Evolutionary conservation across 2,329 filamentous ascomycete species (phyloP), one percentile per base, ranked within the genome.

Genomic region (Diaporthe vexans): DNA sequence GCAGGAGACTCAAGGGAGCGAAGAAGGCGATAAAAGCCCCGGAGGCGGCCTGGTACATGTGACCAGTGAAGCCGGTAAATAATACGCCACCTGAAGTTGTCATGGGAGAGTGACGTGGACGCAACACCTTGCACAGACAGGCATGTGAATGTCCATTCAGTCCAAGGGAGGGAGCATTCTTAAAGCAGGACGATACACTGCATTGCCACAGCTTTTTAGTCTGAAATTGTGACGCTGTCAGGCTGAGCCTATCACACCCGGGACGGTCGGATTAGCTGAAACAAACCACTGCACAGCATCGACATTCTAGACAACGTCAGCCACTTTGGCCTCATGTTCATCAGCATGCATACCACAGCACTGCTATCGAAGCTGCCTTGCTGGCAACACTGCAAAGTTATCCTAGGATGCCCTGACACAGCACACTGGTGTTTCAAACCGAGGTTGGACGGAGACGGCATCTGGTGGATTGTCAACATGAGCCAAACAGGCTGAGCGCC

Each of bases 251-350:
- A 54, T 68, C 48, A 68, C 46, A 35, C 63, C 48, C 48, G 21
- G 63, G 29, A 40, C 26, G 63, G 63, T 68, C 63, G 63, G 63
- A 54, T 54, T 54, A 40, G 26, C 21, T 68, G 63, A 68, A 68
- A 68, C 63, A 68, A 68, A 68, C 63, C 63, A 68, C 48, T 68
- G 63, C 63, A 54, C 63, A 68, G 63, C 63, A 68, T 68, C 48
- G 48, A 54, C 63, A 54, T n/a, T n/a, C 43, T 40, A 29, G 52
- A 54, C 63, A 68, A 54, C 48, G 33, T 26, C 63, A 67, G 63
- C 63, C 63, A 67, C 63, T 37, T 26, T 52, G 63, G 63, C 63
- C 63, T 67, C 46, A 67, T 52, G 40, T 46, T 67, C 63, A 51
- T 40, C 46, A 54, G 63, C 43, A 67, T 33, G 37, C 46, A 29